Evolutionary conservation across 352 stramenopile species (phyloP).

Genomic region (Elongisporangium prolatum): DNA sequence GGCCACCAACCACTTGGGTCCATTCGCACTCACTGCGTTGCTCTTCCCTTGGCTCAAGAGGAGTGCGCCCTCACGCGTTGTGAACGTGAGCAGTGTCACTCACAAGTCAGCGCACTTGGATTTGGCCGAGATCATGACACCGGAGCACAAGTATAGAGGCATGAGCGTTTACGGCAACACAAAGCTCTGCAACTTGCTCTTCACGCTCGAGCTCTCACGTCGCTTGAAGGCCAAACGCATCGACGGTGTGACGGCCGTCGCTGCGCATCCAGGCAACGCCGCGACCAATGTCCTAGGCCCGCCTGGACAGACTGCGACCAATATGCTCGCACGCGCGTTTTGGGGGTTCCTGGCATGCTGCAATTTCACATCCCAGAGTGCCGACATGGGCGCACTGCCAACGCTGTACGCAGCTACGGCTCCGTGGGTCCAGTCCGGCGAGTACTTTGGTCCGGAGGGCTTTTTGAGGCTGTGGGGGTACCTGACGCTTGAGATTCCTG

Average conservation of each 20-base stretch:
- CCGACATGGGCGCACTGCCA: conserved; percentile 37
- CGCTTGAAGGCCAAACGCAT: conserved; percentile 19
- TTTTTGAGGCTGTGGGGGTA: conserved; percentile 11
- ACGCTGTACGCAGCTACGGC: conserved; percentile 39
- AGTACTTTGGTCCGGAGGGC: conserved; percentile 26
- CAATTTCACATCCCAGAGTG: conserved; percentile 5
- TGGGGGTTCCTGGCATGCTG: no score
- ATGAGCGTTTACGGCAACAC: conserved; percentile 35
- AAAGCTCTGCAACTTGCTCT: conserved; percentile 52
- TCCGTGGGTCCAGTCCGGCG: conserved; percentile 12
- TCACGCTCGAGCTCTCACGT: conserved; percentile 37
- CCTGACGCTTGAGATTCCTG: conserved; percentile 23
- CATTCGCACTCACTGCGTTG: conserved; percentile 42
- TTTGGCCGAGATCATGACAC: conserved; percentile 29
- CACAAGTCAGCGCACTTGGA: conserved; percentile 39
- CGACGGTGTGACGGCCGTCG: conserved; percentile 14
- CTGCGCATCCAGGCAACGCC: conserved; percentile 31
- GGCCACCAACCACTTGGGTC: conserved; percentile 55
- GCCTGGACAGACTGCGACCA: no score
- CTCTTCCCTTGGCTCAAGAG: conserved; percentile 27
- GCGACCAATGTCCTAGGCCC: conserved; percentile 23
- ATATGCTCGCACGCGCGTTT: no score
- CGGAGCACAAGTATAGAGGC: conserved; percentile 28
- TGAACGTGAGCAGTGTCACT: conserved; percentile 42
- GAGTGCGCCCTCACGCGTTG: conserved; percentile 18